Conservation (phyloP, 176 grass and related monocot genomes). For the Bothriochloa decipiens region DNA sequence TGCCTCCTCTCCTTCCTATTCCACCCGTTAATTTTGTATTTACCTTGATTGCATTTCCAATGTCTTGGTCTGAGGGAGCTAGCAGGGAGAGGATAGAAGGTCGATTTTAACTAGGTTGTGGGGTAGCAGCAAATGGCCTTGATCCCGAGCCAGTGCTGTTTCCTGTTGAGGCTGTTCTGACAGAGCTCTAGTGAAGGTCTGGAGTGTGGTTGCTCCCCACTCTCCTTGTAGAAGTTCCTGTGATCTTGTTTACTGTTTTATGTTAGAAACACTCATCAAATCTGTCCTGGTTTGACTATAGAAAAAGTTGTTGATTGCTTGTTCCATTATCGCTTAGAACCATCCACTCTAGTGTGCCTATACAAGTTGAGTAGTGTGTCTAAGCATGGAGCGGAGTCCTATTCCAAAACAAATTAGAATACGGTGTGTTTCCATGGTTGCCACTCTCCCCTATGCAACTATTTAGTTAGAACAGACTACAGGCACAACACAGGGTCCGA, state of each 20-base stretch:
- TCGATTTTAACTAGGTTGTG: not conserved
- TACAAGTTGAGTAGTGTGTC: not conserved
- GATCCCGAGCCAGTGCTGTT: not conserved
- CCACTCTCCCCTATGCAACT: not conserved
- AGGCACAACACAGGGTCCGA: not conserved
- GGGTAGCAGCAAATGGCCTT: not conserved
- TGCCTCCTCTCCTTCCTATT: constrained; percentile 3
- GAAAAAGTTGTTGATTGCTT: not conserved
- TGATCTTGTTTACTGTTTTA: not conserved
- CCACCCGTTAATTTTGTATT: not conserved
- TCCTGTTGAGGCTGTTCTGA: not conserved
- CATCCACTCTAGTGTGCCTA: not conserved
- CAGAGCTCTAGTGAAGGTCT: not conserved
- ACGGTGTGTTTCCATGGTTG: not conserved
- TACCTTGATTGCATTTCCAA: not conserved
- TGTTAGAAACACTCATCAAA: not conserved
- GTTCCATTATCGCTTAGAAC: not conserved
- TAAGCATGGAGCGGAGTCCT: not conserved
- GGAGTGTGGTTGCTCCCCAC: not conserved
- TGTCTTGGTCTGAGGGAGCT: not conserved
- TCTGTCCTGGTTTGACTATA: not conserved
- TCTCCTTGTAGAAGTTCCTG: not conserved
- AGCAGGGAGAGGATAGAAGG: not conserved
- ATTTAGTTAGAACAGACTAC: not conserved
- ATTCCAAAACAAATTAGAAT: not conserved